These are phyloP conservation scores for Saccharomycopsis synnaedendra DNA, from an alignment of 805 yeast species.

Conservation along the genomic window DNA sequence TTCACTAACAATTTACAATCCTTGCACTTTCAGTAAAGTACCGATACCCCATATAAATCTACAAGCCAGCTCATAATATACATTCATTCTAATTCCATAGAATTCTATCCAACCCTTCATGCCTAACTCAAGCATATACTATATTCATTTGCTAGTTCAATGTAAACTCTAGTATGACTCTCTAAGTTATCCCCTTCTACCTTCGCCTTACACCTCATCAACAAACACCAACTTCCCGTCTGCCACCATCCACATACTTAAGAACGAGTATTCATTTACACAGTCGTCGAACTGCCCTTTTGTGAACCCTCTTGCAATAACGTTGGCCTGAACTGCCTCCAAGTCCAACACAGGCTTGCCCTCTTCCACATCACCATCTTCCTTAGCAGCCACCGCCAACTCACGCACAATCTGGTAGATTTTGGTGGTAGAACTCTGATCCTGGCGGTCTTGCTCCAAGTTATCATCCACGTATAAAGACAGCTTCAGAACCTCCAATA, in stretches of 20 bases:
- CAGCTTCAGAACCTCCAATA: constrained; percentile 77
- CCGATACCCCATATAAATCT: no score
- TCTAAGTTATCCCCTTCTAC: no score
- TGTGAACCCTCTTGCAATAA: constrained; percentile 75
- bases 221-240: constrained; percentile 13
- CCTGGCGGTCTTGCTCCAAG: constrained; percentile 37
- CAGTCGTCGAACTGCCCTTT: constrained; percentile 67
- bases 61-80: no score
- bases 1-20: no score
- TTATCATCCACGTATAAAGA: constrained; percentile 52
- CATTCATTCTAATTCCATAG: no score
- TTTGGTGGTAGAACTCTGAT: constrained; percentile 53
- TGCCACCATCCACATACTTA: constrained; percentile 62
- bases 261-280: constrained; percentile 57
- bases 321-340: constrained; percentile 46
- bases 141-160: no score
- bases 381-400: constrained; percentile 32
- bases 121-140: no score
- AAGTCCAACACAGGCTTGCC: constrained; percentile 27
- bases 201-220: not conserved
- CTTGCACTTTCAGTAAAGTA: no score
- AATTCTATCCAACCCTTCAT: no score
- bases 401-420: constrained; percentile 59
- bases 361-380: constrained; percentile 20
- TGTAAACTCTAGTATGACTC: no score